Conservation (phyloP, 2,329 filamentous ascomycete species). For the Neurospora crassa region DNA sequence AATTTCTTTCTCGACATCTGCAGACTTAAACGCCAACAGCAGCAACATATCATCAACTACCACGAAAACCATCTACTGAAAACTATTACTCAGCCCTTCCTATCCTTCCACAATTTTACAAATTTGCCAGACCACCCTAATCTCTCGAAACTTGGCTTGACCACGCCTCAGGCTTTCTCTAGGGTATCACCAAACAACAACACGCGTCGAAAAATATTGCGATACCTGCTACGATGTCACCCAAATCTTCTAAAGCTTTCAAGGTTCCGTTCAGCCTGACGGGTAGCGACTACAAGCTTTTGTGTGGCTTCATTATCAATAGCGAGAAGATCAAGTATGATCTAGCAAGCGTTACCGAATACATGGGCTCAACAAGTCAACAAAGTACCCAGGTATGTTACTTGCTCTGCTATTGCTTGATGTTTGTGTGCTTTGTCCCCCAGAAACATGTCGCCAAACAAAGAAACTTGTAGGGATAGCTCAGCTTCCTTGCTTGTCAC, state of each 20-base stretch:
- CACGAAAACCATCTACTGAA: not conserved
- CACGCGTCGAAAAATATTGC: not conserved
- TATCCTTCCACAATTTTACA: not conserved
- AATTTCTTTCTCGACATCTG: too few relatives aligned
- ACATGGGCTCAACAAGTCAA: not conserved
- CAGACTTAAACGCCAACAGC: not conserved
- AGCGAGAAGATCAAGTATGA: not conserved
- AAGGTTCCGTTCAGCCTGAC: not conserved
- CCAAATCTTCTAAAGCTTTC: not conserved
- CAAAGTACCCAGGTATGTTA: not conserved
- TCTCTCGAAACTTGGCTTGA: not conserved
- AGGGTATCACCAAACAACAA: not conserved
- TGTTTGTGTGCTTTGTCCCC: not conserved
- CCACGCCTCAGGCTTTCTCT: not conserved
- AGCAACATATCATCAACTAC: not conserved
- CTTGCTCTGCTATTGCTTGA: not conserved
- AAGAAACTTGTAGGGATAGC: not conserved
- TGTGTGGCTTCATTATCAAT: not conserved
- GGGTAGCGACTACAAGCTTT: not conserved
- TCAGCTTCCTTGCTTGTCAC: not conserved
- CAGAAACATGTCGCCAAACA: not conserved
- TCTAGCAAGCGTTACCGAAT: not conserved
- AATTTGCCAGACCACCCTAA: not conserved
- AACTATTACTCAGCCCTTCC: not conserved
- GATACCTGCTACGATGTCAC: not conserved